phyloP scores from a whole-genome alignment of 768 basidiomycete species.

The Leccinellum albellum region DNA sequence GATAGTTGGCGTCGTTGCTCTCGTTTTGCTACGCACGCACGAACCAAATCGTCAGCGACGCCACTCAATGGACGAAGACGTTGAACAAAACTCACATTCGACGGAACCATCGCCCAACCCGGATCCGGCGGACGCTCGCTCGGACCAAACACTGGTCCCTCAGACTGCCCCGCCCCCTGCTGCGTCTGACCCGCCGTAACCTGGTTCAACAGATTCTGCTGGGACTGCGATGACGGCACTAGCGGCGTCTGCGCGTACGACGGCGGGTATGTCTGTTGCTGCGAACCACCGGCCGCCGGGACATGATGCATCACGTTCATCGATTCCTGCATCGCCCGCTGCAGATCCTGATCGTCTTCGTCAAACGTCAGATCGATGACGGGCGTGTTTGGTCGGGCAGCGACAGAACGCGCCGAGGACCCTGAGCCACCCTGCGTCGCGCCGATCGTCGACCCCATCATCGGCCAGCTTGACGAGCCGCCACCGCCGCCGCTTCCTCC shows the following conservation, averaged over 20 bases:
- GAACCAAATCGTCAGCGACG: background rate
- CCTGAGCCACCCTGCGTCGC: background rate
- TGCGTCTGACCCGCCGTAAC: background rate
- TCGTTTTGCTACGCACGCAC: slow-evolving; percentile 32
- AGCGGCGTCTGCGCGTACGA: slow-evolving; percentile 13
- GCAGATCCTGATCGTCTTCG: slow-evolving; percentile 48
- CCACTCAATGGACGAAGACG: background rate
- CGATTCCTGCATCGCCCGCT: slow-evolving; percentile 51
- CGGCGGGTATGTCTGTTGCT: slow-evolving; percentile 14
- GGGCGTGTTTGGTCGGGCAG: slow-evolving; percentile 26
- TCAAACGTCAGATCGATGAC: slow-evolving; percentile 62
- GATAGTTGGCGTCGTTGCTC: slow-evolving; percentile 45
- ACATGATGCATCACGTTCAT: slow-evolving; percentile 34
- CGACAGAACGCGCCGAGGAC: background rate
- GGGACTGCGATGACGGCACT: background rate
- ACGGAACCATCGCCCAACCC: slow-evolving; percentile 66
- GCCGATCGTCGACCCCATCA: background rate
- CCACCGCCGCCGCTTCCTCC: background rate
- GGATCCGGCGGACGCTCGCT: slow-evolving; percentile 60
- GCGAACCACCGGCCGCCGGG: slow-evolving; percentile 24
- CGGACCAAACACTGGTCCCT: slow-evolving; percentile 49
- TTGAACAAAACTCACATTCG: slow-evolving; percentile 45
- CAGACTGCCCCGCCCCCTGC: slow-evolving; percentile 20
- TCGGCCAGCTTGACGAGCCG: slow-evolving; percentile 1
- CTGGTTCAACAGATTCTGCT: background rate